phyloP scores from a whole-genome alignment of 164 flowering plant genomes.

The Dillenia suffruticosa region DNA sequence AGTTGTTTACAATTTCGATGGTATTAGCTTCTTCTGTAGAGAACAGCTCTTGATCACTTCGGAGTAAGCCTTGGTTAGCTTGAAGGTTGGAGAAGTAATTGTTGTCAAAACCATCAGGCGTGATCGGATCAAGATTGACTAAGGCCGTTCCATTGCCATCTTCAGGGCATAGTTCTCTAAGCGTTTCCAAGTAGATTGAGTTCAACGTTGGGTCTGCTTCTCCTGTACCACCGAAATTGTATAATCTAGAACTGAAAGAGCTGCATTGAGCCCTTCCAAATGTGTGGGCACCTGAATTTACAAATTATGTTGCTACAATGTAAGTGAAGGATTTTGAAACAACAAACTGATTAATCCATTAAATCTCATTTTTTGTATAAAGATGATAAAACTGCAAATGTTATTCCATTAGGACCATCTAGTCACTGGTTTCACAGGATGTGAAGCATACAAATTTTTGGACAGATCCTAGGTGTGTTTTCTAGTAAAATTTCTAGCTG shows the following conservation, averaged over 20 bases:
- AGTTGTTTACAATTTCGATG: constrained; percentile 22
- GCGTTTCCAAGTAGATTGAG: constrained; percentile 23
- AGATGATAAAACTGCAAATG: too few species aligned
- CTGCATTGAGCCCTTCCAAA: constrained; percentile 36
- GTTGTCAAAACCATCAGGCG: constrained; percentile 35
- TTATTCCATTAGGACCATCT: too few species aligned
- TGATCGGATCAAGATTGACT: constrained; percentile 30
- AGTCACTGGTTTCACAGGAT: too few species aligned
- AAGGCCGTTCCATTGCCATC: constrained; percentile 8
- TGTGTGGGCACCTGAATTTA: constrained; percentile 38
- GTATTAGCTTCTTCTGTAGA: constrained; percentile 28
- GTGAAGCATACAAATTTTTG: too few species aligned
- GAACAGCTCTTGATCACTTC: constrained; percentile 36
- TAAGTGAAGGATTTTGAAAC: too few species aligned
- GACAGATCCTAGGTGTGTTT: too few species aligned
- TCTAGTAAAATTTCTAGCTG: too few species aligned
- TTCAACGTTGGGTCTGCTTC: constrained; percentile 35
- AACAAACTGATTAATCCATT: too few species aligned
- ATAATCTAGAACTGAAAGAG: constrained; percentile 20
- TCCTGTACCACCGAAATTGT: constrained; percentile 25
- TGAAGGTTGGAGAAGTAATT: constrained; percentile 41
- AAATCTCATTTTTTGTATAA: too few species aligned
- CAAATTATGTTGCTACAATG: background rate
- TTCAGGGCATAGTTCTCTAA: constrained; percentile 33
- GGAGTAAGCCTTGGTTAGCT: constrained; percentile 33